A percentile compares a stretch with the other conserved stretches of the same genome.
These are phyloP conservation scores for Penicillium concentricum DNA, from an alignment of 2,329 filamentous ascomycete species.

Conservation along the genomic window DNA sequence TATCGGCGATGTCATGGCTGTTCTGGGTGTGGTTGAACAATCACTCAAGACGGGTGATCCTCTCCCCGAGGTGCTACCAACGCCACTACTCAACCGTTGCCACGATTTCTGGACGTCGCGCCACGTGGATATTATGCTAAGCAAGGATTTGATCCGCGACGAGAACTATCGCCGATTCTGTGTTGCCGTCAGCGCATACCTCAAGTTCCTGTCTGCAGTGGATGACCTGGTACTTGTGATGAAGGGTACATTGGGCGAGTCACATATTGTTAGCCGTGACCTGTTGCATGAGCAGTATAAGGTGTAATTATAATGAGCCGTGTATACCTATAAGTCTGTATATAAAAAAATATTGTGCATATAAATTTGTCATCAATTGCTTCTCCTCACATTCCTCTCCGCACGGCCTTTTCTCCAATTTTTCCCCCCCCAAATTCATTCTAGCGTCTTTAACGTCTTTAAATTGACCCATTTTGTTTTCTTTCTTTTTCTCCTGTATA, in stretches of 20 bases:
- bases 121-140: constrained; percentile 30
- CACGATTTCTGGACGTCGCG: constrained; percentile 27
- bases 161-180: constrained; percentile 49
- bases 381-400: constrained; percentile 6
- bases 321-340: background rate
- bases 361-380: constrained; percentile 4
- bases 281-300: constrained; percentile 8
- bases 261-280: constrained; percentile 31
- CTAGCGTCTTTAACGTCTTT: background rate
- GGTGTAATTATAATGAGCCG: background rate
- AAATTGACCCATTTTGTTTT: background rate
- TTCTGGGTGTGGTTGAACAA: constrained; percentile 49
- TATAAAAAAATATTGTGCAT: background rate
- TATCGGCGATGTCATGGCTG: constrained; percentile 54
- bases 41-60: constrained; percentile 50
- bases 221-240: constrained; percentile 49
- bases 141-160: constrained; percentile 37
- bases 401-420: constrained; percentile 13
- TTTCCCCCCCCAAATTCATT: background rate
- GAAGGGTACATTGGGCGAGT: constrained; percentile 48
- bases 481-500: background rate
- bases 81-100: constrained; percentile 45
- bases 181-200: constrained; percentile 46
- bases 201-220: constrained; percentile 45
- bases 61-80: constrained; percentile 49